Percentiles rank a stretch among this genome's conserved stretches.
phyloP scores from a whole-genome alignment of 192 early-diverging fungal genomes.

The Rhizoclosmatium globosum region DNA sequence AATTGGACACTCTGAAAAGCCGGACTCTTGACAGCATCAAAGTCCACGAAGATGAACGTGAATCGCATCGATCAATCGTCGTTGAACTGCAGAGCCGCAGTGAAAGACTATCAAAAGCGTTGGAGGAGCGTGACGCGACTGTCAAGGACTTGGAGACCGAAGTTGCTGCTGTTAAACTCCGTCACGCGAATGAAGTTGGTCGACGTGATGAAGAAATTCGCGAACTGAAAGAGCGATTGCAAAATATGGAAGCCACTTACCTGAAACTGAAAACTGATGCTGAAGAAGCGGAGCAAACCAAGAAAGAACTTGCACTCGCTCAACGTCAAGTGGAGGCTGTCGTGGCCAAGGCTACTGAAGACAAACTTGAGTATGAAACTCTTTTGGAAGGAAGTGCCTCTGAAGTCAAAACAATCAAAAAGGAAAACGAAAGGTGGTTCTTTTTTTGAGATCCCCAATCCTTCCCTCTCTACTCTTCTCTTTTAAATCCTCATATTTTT shows the following conservation, averaged over 20 bases:
- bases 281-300: constrained; percentile 8
- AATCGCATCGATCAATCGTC: not conserved
- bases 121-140: not conserved
- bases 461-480: not conserved
- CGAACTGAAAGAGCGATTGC: constrained; percentile 7
- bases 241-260: not conserved
- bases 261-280: not conserved
- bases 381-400: not conserved
- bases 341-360: not conserved
- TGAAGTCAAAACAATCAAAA: constrained; percentile 4
- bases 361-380: not conserved
- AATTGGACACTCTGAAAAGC: constrained; percentile 1
- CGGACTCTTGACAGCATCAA: not conserved
- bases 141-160: constrained; percentile 14
- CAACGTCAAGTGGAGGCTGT: constrained; percentile 6
- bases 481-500: not conserved
- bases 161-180: constrained; percentile 1
- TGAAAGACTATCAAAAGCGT: not conserved
- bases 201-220: constrained; percentile 11
- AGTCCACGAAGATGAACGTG: not conserved
- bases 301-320: not conserved
- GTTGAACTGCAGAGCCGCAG: not conserved
- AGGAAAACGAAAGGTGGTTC: constrained; percentile 23
- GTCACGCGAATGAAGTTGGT: constrained; percentile 18
- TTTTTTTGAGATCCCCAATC: not conserved